phyloP scores from a whole-genome alignment of 2,329 filamentous ascomycete species.

The Sporothrix protearum region DNA sequence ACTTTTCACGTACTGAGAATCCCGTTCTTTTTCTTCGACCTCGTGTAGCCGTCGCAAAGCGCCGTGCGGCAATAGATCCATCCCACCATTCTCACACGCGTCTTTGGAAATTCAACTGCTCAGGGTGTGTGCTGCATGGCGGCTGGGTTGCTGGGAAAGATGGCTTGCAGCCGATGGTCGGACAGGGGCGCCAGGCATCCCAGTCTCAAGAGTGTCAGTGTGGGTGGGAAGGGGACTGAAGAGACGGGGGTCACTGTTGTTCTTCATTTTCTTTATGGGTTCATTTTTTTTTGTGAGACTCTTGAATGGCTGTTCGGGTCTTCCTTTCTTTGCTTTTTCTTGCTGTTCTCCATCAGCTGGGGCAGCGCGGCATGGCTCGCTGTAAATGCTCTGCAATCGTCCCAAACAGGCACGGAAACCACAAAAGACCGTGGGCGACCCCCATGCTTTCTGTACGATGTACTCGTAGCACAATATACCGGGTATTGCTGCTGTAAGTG shows the following conservation, averaged over 20 bases:
- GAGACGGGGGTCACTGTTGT: not conserved
- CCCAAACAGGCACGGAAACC: not conserved
- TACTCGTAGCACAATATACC: not conserved
- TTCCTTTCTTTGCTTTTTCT: not conserved
- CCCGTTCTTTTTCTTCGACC: not conserved
- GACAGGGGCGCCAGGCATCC: not conserved
- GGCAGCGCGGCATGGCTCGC: not conserved
- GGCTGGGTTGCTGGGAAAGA: not conserved
- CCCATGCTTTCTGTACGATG: not conserved
- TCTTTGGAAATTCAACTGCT: not conserved
- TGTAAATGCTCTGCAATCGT: slow-evolving; percentile 13
- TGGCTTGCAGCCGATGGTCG: slow-evolving; percentile 16
- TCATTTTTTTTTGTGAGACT: not conserved
- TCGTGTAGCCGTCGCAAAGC: slow-evolving; percentile 16
- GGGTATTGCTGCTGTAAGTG: not conserved
- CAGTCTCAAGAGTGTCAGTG: slow-evolving; percentile 1
- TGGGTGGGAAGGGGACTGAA: not conserved
- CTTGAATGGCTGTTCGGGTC: not conserved
- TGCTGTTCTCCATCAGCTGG: not conserved
- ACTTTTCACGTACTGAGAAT: not conserved
- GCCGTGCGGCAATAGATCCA: not conserved
- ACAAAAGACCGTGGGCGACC: not conserved
- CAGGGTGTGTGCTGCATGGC: not conserved
- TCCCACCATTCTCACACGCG: not conserved
- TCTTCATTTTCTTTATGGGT: too few species aligned